Base-by-base conservation (phyloP, 2,329 filamentous ascomycete species). In the Cladosporium halotolerans region DNA sequence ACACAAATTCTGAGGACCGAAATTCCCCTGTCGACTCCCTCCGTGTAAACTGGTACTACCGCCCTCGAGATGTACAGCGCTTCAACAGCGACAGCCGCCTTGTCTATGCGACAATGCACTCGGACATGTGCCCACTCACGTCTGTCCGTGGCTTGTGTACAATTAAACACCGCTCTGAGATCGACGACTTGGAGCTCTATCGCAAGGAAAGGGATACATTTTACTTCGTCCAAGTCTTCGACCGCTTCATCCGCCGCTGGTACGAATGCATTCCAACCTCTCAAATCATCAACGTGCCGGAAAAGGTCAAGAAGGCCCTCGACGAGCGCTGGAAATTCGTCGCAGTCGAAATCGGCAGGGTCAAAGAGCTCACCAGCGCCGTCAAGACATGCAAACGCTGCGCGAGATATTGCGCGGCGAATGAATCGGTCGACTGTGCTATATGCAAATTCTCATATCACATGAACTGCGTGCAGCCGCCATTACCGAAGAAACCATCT, bases 101-200 rank as follows among this genome's bases (percentile, higher is more conserved):
- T 64, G 83, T 99, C 49, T 96, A 92, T 72, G 92, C 90, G 58
- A 96, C 93, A 31, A 99, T 99, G 93, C 93, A 99, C 72, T 97
- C 93, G 23, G 93, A 99, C 75, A 86, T 90, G 57, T 95, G 89
- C 68, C 93, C 93, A 54, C 78, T 99, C 64, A 90, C 90, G 47
- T 89, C 93, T 43, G 77, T 99, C 62, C 89, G 93, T 65, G 93
- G 93, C 61, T 96, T 95, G 74, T 97, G 92, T 72, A 83, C 85
- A 60, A 93, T 99, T 69, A 80, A 82, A 69, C 93, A 99, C 75
- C 84, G 88, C 62, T 87, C 84, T 58, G 90, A 97, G 69, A 92
- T 97, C 57, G 73, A 81, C 34, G 85, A 88, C 66, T 74, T 96
- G 60, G 88, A 95, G 54, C 82, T 85, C 49, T 96, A 91, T 69